Evolutionary conservation across 257 asterid species (phyloP).

Genomic region (Gentiana macrophylla): DNA sequence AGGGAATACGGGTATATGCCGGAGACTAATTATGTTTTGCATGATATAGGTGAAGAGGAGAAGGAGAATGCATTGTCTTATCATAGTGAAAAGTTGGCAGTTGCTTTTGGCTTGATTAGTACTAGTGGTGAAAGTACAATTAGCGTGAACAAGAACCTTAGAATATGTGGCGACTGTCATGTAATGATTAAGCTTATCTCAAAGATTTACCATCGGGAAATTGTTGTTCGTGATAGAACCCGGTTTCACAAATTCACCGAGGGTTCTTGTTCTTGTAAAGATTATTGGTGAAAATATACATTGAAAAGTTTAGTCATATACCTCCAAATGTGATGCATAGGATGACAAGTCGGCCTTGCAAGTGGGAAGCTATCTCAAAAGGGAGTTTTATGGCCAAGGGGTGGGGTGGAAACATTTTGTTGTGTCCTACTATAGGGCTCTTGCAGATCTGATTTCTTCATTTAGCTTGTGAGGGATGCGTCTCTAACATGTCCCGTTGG

Average conservation of each 20-base stretch:
- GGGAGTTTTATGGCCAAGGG: too few species aligned
- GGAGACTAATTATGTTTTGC: constrained; percentile 69
- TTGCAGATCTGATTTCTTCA: too few species aligned
- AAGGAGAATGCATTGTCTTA: constrained; percentile 70
- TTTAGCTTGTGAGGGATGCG: too few species aligned
- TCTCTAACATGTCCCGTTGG: too few species aligned
- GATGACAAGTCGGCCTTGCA: too few species aligned
- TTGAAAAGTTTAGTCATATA: too few species aligned
- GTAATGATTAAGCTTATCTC: constrained; percentile 71
- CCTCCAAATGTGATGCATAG: too few species aligned
- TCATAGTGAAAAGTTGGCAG: constrained; percentile 92
- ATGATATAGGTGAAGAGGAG: constrained; percentile 84
- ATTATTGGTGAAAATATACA: constrained; percentile 51
- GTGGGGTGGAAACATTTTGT: too few species aligned
- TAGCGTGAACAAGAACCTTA: constrained; percentile 71
- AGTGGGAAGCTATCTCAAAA: too few species aligned
- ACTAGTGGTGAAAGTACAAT: constrained; percentile 34
- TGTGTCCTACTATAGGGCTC: too few species aligned
- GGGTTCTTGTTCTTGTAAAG: constrained; percentile 73
- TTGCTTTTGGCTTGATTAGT: constrained; percentile 74
- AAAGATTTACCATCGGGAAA: constrained; percentile 46
- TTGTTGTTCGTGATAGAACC: constrained; percentile 80
- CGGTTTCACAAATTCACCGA: constrained; percentile 71
- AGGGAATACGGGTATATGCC: constrained; percentile 63
- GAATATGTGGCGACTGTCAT: constrained; percentile 97